Conservation (phyloP, 1,284 basidiomycete species). For the Agroathelia rolfsii region DNA sequence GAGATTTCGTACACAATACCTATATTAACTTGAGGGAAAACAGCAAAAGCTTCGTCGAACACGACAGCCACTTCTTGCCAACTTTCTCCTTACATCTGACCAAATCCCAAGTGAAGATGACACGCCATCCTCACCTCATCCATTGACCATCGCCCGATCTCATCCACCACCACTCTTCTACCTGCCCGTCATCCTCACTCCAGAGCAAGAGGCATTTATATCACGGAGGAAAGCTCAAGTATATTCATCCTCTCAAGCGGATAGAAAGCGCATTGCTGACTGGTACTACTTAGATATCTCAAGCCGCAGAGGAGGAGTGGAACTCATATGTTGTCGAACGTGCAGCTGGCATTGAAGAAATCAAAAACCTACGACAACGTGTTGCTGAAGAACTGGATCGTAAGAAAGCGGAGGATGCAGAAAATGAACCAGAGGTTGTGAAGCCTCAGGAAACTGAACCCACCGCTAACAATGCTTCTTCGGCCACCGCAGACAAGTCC, state of each 20-base stretch:
- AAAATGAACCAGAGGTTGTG: conserved; percentile 15
- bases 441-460: conserved; percentile 19
- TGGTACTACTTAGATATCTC: conserved; percentile 35
- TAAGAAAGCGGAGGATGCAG: conserved; percentile 18
- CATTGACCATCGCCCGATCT: conserved; percentile 44
- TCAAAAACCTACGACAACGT: conserved; percentile 47
- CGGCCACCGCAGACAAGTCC: conserved; percentile 19
- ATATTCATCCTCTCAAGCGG: conserved; percentile 3
- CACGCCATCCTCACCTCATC: conserved; percentile 25
- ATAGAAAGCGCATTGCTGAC: conserved; percentile 6
- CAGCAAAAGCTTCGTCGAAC: conserved; percentile 64
- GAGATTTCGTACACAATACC: background rate
- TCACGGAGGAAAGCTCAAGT: conserved; percentile 53
- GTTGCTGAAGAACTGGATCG: conserved; percentile 48
- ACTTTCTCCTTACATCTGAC: conserved; percentile 70
- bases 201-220: conserved; percentile 64
- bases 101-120: conserved; percentile 35
- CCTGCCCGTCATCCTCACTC: conserved; percentile 56
- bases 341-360: conserved; percentile 46
- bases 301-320: conserved; percentile 63
- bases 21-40: background rate
- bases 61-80: conserved; percentile 59
- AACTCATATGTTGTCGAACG: conserved; percentile 50
- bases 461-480: conserved; percentile 12
- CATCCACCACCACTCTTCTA: conserved; percentile 72